Evolutionary conservation across 352 stramenopile genomes (phyloP), one percentile per base, ranked within the genome.

Genomic region (Phytophthora quininea): DNA sequence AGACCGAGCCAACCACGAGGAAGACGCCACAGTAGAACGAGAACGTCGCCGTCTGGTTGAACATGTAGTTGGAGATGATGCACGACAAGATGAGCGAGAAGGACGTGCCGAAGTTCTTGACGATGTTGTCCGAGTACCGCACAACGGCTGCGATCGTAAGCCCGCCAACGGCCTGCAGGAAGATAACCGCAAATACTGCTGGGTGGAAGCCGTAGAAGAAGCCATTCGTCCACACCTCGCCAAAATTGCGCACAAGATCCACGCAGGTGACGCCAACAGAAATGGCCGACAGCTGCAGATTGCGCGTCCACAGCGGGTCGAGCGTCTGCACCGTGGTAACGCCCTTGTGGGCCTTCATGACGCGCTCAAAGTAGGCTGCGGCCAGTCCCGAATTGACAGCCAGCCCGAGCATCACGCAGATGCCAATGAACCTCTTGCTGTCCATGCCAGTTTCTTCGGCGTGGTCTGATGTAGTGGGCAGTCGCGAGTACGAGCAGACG

Each of bases 1-100:
- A 92, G 37, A 96, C 87, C 1, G 89, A 92, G 10, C 73, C 75
- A 30, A 95, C 83, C 14, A 95, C 86, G 24, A 96, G 74, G 24
- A 89, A 47, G 3, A 94, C 87, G 30, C 89, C 87, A 15, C 78
- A 71, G 79, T 95, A 95, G 71, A 96, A 96, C 11, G 77, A 82
- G 59, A 76, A 71, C 15, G 84, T 67, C 3, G 87, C 84, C 19
- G 76, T 84, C 73, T 93, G 80, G 72, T 84, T 61, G 62, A 94
- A 96, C 76, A 96, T 90, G 73, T 92, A 92, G 74, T 95, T 95
- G 64, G 89, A 95, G 76, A 96, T 92, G 58, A 96, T 84, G 77
- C 87, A 94, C 62, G 85, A 94, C 35, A 96, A 83, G 64, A 96
- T 84, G 57, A 96, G 77, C 56, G 89, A 95, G 73, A 96, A 93